Evolutionary conservation across 306 rosid genomes (phyloP).

Genomic region (Pyrus communis): DNA sequence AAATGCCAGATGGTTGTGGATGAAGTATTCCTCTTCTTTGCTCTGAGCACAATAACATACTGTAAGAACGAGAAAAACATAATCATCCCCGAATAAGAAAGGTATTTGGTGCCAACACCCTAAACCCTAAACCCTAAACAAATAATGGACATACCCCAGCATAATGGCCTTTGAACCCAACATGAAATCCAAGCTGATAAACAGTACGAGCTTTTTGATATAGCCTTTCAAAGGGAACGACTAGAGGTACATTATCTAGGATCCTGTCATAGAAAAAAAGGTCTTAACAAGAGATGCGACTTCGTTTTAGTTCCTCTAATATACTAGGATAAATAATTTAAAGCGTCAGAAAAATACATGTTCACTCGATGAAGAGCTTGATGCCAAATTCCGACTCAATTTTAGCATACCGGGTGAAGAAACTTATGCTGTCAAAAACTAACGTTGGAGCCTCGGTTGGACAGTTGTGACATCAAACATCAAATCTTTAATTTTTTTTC

Average conservation of each 20-base stretch:
- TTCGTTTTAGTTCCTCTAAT: too few species aligned
- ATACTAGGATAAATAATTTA: too few species aligned
- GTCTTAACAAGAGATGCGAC: too few species aligned
- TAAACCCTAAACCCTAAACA: background rate
- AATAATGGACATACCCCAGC: constrained; percentile 49
- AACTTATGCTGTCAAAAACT: too few species aligned
- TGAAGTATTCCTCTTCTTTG: constrained; percentile 71
- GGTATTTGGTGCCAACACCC: constrained; percentile 6
- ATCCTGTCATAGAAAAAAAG: constrained; percentile 42
- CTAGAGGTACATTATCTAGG: constrained; percentile 90
- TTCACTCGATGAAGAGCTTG: too few species aligned
- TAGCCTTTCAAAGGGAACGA: constrained; percentile 58
- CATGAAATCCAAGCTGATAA: constrained; percentile 82
- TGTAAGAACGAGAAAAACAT: constrained; percentile 17
- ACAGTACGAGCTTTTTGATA: constrained; percentile 65
- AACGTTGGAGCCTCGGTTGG: too few species aligned
- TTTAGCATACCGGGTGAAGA: too few species aligned
- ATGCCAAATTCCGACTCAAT: too few species aligned
- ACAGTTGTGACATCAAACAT: too few species aligned
- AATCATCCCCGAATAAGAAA: background rate
- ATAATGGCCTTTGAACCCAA: constrained; percentile 82
- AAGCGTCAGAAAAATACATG: too few species aligned
- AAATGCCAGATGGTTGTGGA: constrained; percentile 91
- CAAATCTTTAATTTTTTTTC: too few species aligned
- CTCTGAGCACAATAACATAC: constrained; percentile 40